Conservation (phyloP, 345 rosid genomes). For the Brassica nigra region DNA sequence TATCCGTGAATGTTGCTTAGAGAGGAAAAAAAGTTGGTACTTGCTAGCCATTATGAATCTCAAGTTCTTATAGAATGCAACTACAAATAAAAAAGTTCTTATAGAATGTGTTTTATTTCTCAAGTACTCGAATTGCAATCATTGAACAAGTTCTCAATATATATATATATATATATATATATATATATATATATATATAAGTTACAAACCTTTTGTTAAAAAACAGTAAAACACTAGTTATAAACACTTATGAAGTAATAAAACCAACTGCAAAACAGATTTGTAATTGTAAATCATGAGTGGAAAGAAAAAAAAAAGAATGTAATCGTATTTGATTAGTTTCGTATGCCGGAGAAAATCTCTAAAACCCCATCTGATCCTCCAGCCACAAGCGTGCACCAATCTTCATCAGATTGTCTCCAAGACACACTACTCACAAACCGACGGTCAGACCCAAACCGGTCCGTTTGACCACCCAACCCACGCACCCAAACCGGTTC, state of each 20-base stretch:
- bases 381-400: slow-evolving; percentile 70
- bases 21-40: background rate
- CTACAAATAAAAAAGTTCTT: background rate
- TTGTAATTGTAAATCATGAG: slow-evolving; percentile 9
- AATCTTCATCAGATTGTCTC: slow-evolving; percentile 68
- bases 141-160: background rate
- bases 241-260: slow-evolving; percentile 3
- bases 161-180: slow-evolving; percentile 6
- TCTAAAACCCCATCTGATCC: slow-evolving; percentile 80
- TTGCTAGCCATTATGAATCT: background rate
- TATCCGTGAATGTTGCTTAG: background rate
- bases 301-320: background rate
- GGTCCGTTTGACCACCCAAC: slow-evolving; percentile 29
- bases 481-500: slow-evolving; percentile 74
- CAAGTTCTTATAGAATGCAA: background rate
- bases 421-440: slow-evolving; percentile 84
- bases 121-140: background rate
- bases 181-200: background rate
- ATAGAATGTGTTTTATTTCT: background rate
- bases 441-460: slow-evolving; percentile 31
- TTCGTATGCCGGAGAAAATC: slow-evolving; percentile 56
- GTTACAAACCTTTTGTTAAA: background rate
- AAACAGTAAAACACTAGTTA: background rate
- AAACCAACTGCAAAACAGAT: background rate
- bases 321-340: background rate